Conservation (phyloP, 805 yeast genomes). For the Starmerella asiatica region DNA sequence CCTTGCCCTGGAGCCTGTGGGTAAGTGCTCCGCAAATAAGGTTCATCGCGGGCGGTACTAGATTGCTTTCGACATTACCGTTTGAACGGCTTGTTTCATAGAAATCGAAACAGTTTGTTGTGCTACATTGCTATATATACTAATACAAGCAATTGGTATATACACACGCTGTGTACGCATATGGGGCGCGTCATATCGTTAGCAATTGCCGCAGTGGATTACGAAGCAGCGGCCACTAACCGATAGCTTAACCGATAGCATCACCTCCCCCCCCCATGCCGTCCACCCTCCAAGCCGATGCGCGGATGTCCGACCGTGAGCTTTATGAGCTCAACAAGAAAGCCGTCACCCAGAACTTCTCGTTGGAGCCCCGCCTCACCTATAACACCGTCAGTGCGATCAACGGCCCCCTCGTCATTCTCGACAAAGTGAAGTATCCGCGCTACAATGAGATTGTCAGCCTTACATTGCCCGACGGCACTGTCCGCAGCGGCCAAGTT, state of each 20-base stretch:
- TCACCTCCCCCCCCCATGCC: conserved; percentile 2
- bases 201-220: no score
- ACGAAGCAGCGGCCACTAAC: neutral
- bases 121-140: no score
- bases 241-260: neutral
- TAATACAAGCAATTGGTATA: no score
- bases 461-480: conserved; percentile 91
- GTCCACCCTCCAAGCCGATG: conserved; percentile 16
- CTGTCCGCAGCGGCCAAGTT: conserved; percentile 92
- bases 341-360: conserved; percentile 86
- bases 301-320: conserved; percentile 25
- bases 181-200: no score
- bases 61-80: no score
- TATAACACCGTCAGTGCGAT: conserved; percentile 98
- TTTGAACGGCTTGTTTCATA: no score
- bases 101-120: no score
- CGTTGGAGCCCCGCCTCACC: conserved; percentile 76
- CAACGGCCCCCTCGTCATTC: conserved; percentile 92
- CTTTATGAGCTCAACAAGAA: conserved; percentile 63
- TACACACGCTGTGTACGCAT: no score
- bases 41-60: no score
- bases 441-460: conserved; percentile 94
- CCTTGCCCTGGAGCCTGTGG: no score
- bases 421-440: conserved; percentile 75
- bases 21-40: no score